These are phyloP conservation scores for Vaccinium macrocarpon DNA, from an alignment of 148 eudicot species.

Conservation along the genomic window DNA sequence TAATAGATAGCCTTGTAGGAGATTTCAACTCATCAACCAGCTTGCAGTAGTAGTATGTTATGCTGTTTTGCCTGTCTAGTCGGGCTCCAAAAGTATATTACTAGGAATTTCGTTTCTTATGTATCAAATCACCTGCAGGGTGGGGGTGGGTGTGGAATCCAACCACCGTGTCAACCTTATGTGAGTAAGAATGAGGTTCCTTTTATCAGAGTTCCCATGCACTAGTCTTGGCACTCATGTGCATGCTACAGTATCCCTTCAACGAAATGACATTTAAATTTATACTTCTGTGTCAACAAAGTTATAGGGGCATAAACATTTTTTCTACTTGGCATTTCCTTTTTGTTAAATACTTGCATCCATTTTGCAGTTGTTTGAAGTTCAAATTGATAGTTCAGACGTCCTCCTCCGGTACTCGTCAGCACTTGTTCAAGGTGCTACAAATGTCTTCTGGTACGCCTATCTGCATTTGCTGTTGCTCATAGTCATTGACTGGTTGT, in stretches of 20 bases:
- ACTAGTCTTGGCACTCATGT: background rate
- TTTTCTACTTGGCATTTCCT: slow-evolving; percentile 3
- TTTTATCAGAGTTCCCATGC: background rate
- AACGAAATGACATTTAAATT: background rate
- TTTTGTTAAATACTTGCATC: background rate
- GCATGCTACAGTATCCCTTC: background rate
- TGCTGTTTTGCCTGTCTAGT: slow-evolving; percentile 2
- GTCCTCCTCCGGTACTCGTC: slow-evolving; percentile 91
- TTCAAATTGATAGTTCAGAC: slow-evolving; percentile 73
- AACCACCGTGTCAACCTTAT: background rate
- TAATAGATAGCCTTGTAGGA: background rate
- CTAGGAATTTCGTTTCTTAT: background rate
- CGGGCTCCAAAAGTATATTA: background rate
- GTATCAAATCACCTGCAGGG: background rate
- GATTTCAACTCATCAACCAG: background rate
- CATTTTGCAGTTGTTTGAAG: slow-evolving; percentile 77
- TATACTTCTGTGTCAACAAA: background rate
- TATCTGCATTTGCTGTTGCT: slow-evolving; percentile 2
- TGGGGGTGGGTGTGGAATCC: background rate
- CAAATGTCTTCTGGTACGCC: slow-evolving; percentile 88
- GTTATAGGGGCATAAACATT: background rate
- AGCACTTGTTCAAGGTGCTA: slow-evolving; percentile 96
- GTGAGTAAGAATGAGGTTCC: background rate
- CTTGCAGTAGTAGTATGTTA: background rate
- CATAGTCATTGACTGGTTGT: background rate